Base-by-base conservation (phyloP, 352 stramenopile species). In the Albugo laibachii region DNA sequence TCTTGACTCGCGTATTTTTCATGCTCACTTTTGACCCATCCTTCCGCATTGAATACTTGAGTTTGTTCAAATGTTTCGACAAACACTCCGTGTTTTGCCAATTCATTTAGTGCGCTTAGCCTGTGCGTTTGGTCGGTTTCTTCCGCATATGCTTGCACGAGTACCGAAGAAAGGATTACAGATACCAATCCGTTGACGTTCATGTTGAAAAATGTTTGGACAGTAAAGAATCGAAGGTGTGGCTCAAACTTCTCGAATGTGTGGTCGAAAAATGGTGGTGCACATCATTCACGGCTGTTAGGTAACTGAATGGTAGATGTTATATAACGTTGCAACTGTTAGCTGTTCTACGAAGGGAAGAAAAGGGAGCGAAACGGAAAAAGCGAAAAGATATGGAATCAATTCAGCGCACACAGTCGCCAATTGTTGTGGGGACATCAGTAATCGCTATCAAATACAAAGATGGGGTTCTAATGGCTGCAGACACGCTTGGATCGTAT, bases 401-500 rank as follows among this genome's bases (percentile, higher is more conserved):
- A 41, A 59, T 71, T 41, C 78, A 91, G 62, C 78, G 75, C 65
- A 92, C 79, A 54, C 79, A 92, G 60, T 83, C 67, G 54, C 95
- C 95, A 40, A 97, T 98, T 48, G 93, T 98, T 50, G 98, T 94
- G 41, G 95, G 95, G 37, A 97, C 94, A 18, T 98, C 93, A 41
- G 94, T 99, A 41, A 80, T 99, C 49, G 95, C 78, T 45, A 59
- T 93, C 62, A 95, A 96, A 66, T 97, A 97, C 66, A 74, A 81
- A 50, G 89, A 70, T 45, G 95, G 95, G 46, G 94, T 99, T 48
- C 79, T 99, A 59, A 87, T 99, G 64, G 94, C 93, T 15, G 89
- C 93, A 34, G 95, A 99, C 60, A 99, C 95, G 36, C 72, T 99
- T 45, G 86, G 87, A 14, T 97, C 83, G 0, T 99, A 99, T 62